phyloP scores from a whole-genome alignment of 2,329 filamentous ascomycete genomes.

The Penicillium hesseltinei region DNA sequence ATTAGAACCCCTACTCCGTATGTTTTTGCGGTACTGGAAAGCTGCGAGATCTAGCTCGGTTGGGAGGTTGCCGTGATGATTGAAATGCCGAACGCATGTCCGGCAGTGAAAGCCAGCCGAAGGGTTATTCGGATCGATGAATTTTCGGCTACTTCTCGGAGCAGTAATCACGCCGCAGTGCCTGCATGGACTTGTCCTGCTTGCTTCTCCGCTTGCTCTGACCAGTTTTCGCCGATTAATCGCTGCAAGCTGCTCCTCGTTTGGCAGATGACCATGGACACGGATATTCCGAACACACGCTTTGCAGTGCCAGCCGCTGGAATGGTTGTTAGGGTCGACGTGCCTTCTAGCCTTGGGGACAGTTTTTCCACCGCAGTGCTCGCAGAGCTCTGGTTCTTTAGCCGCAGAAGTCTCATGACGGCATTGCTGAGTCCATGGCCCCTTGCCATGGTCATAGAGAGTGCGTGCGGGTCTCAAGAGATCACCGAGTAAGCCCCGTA shows the following conservation, averaged over 20 bases:
- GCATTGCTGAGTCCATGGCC: not conserved
- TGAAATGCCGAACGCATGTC: slow-evolving; percentile 3
- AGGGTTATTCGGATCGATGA: slow-evolving; percentile 1
- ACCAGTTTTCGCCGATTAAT: not conserved
- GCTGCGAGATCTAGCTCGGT: slow-evolving; percentile 1
- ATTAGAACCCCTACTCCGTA: not conserved
- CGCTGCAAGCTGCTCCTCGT: slow-evolving; percentile 2
- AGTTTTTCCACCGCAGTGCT: slow-evolving; percentile 1
- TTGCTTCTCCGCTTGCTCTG: not conserved
- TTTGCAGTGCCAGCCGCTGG: slow-evolving; percentile 10
- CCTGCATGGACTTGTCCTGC: slow-evolving; percentile 2
- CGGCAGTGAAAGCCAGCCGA: slow-evolving; percentile 7
- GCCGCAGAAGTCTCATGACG: not conserved
- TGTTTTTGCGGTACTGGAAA: not conserved
- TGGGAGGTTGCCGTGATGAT: not conserved
- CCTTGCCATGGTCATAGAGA: not conserved
- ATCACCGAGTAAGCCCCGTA: not conserved
- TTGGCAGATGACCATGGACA: not conserved
- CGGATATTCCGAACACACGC: not conserved
- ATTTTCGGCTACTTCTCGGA: slow-evolving; percentile 3
- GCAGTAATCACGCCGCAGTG: slow-evolving; percentile 2
- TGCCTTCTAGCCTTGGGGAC: slow-evolving; percentile 1
- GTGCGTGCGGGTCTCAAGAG: not conserved
- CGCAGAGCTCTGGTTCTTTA: not conserved
- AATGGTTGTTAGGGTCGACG: not conserved